phyloP scores from a whole-genome alignment of 2,329 filamentous ascomycete genomes.

The Botryotinia narcissicola region DNA sequence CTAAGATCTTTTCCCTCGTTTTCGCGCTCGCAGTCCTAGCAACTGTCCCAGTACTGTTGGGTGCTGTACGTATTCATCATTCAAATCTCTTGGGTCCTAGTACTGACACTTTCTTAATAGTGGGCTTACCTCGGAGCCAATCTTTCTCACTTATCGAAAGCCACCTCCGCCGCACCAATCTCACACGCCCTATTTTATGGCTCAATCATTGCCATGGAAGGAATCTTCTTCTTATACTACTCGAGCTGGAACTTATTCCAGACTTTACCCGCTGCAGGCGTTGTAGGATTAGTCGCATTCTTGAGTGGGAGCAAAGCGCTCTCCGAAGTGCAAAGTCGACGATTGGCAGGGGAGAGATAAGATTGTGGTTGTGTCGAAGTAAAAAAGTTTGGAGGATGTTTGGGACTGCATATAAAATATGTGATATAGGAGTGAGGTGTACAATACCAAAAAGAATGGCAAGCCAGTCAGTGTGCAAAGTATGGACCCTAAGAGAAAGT shows the following conservation, averaged over 20 bases:
- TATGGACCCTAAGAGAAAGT: neutral
- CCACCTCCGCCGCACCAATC: conserved; percentile 71
- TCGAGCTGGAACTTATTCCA: conserved; percentile 89
- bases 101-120: conserved; percentile 44
- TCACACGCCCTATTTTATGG: conserved; percentile 84
- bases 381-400: conserved; percentile 7
- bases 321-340: conserved; percentile 86
- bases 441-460: conserved; percentile 15
- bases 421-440: conserved; percentile 6
- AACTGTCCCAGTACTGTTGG: conserved; percentile 70
- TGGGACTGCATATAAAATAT: neutral
- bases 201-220: conserved; percentile 84
- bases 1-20: conserved; percentile 72
- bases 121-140: conserved; percentile 86
- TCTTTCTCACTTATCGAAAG: conserved; percentile 70
- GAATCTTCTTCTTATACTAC: conserved; percentile 94
- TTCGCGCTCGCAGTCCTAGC: conserved; percentile 73
- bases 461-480: neutral
- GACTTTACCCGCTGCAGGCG: conserved; percentile 68
- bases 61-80: conserved; percentile 54
- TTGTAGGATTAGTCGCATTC: conserved; percentile 70
- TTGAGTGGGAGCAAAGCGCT: conserved; percentile 87
- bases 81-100: conserved; percentile 4
- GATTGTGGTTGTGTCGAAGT: neutral
- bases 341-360: conserved; percentile 59